phyloP scores from a whole-genome alignment of 73 alveolate genomes.

The Paramecium pentaurelia region DNA sequence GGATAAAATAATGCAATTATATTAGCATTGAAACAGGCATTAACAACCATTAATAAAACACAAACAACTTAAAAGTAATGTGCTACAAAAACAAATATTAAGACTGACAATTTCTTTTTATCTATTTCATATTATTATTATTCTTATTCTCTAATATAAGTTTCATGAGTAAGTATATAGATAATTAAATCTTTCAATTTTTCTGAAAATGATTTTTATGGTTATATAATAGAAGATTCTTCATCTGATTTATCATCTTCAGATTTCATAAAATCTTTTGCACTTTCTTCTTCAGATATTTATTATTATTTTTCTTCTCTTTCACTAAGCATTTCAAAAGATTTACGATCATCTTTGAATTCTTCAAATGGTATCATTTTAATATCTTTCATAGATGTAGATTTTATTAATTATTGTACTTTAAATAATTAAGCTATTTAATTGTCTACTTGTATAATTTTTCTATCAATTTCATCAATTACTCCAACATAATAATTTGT shows the following conservation, averaged over 20 bases:
- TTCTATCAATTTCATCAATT: background rate
- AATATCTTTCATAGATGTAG: background rate
- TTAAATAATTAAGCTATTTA: background rate
- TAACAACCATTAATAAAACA: slow-evolving; percentile 7
- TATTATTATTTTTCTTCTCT: background rate
- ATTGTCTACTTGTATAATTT: background rate
- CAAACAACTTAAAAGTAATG: slow-evolving; percentile 39
- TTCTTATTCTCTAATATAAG: background rate
- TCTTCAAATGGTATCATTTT: background rate
- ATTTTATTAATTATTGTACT: background rate
- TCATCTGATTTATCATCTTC: background rate
- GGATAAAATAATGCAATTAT: slow-evolving; percentile 63
- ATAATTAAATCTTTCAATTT: background rate
- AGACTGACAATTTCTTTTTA: background rate
- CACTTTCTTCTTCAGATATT: background rate
- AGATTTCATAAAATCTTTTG: background rate
- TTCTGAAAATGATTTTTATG: background rate
- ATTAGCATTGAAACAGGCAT: slow-evolving; percentile 62
- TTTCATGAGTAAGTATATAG: slow-evolving; percentile 5
- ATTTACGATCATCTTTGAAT: background rate
- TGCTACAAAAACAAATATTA: slow-evolving; percentile 44
- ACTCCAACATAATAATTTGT: background rate
- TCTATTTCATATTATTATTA: background rate
- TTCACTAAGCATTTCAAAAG: background rate
- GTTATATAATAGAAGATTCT: background rate